Evolutionary conservation across 2,329 filamentous ascomycete genomes (phyloP), one percentile per base, ranked within the genome.

Genomic region (Sporothrix euskadiensis): DNA sequence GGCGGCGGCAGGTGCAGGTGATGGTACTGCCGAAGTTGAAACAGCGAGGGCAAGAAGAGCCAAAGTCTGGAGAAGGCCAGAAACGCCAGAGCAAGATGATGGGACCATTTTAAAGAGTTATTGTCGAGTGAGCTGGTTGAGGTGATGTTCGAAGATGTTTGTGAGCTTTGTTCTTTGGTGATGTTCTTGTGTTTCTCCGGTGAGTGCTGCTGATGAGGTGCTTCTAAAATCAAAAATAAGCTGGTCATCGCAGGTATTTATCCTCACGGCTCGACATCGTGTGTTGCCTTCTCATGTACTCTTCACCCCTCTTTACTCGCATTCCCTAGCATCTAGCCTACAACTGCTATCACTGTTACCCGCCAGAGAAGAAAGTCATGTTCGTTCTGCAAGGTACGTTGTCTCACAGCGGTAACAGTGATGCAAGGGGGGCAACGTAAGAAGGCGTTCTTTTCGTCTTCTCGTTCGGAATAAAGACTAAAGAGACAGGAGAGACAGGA

Each of bases 371-470:
- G 19, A 19, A 61, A 30, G 9, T 6, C 10, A n/a, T n/a, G 6
- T 57, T 16, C 16, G 26, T 49, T 61, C 54, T 71, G 69, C 69
- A 71, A 71, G 69, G 69, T 71, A 71, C 69, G 10, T 16, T 61
- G 69, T 71, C 26, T 57, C 52, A 71, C 54, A 22, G 22, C 9
- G 14, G 39, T n/a, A 70, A 57, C 32, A 8, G 35, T 22, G 14
- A 57, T 49, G 69, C 39, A 61, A 59, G 69, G 54, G 63, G 22
- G 56, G 41, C 49, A 41, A 56, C 35, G 54, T 47, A 47, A 47
- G 32, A 44, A n/a, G 35, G 14, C 54, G 54, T 30, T 39, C n/a
- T 41, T 22, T 59, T 61, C 26, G 26, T 26, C 26, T 26, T 26
- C 26, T 71, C 54, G 69, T 71, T 61, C 39, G 69, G 54, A 30